Evolutionary conservation across 1,284 basidiomycete species (phyloP), one percentile per base, ranked within the genome.

Genomic region (Melanopsichium pennsylvanicum): DNA sequence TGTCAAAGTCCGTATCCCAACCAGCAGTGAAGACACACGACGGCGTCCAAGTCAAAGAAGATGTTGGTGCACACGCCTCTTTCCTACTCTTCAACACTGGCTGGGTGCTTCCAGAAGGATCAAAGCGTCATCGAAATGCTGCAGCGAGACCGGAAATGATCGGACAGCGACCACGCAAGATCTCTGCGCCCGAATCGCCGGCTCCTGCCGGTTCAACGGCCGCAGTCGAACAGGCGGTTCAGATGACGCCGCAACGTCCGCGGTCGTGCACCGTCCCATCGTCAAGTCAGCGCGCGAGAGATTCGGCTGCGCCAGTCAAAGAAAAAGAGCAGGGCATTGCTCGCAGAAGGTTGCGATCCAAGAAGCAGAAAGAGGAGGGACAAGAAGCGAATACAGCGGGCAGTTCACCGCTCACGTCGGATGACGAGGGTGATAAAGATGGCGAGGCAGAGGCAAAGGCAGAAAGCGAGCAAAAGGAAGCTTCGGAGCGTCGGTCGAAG

Each of bases 1-100:
- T 43, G 62, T 23, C 39, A 23, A 64, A 49, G 32, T 47, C 61
- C 19, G 32, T 15, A 0, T 58, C 45, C 23, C 55, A 43, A 26
- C 26, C 41, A 16, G 50, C 71, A 2, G 36, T 38, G 11, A 46
- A 84, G 0, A 84, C 84, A 0, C 79, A 84, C 1, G 88, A 92
- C 3, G 85, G 88, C 7, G 39, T 68, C 2, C 58, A 61, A 21
- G 33, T 68, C 25, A 58, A 68, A 15, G 60, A 43, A 5, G 84
- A 88, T 34, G 87, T 96, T 19, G 89, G 89, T 74, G 85, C 85
- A 38, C 85, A 86, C 63, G 86, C 87, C 50, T 89, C 89, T 32
- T 96, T 95, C 84, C 86, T 84, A 76, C 83, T 89, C 82, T 96
- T 95, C 82, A 88, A 96, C 67, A 83, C 85, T 18, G 93, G 93